Evolutionary conservation across 306 rosid genomes (phyloP), one percentile per base, ranked within the genome.

Genomic region (Castanea crenata): DNA sequence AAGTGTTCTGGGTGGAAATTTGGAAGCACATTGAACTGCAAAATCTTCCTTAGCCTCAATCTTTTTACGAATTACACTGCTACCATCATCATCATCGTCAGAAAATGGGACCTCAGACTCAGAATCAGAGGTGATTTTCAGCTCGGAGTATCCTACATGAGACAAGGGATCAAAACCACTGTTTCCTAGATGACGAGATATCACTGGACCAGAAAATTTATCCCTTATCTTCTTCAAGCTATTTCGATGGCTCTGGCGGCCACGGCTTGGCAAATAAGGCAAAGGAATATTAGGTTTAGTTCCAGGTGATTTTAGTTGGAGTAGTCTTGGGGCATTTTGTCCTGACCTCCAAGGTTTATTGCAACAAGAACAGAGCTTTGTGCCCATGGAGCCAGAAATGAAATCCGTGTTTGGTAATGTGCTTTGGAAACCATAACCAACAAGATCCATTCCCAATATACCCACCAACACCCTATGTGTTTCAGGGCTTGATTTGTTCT

Each of bases 91-190:
- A 4, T 92, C 91, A 4, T 92, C 91, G 69, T 89, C 92, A 62
- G 91, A 89, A 83, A 83, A 81, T 54, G 78, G 83, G 61, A 86
- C 58, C 69, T 94, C 97, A 9, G 91, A 86, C 63, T 94, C 97
- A 49, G 91, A 87, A 78, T 94, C 98, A 76, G 97, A 91, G 76
- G 20, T 59, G 55, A 86, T 81, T 69, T 87, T 90, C 84, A 89
- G 79, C 81, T 87, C 89, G 16, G 70, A 80, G 85, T 89, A 88
- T 31, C 89, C 92, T 34, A 85, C 86, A 74, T 81, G 76, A 73
- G 90, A 75, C 64, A 87, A 74, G 34, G 84, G 83, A 78, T 77
- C 82, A 58, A 69, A 74, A 55, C 61, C 64, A 38, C 16, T 20
- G 70, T 80, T 86, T 71, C 77, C 88, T 49, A 79, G 59, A 74